Evolutionary conservation across 352 stramenopile species (phyloP).

Genomic region (Phytophthora colocasiae): DNA sequence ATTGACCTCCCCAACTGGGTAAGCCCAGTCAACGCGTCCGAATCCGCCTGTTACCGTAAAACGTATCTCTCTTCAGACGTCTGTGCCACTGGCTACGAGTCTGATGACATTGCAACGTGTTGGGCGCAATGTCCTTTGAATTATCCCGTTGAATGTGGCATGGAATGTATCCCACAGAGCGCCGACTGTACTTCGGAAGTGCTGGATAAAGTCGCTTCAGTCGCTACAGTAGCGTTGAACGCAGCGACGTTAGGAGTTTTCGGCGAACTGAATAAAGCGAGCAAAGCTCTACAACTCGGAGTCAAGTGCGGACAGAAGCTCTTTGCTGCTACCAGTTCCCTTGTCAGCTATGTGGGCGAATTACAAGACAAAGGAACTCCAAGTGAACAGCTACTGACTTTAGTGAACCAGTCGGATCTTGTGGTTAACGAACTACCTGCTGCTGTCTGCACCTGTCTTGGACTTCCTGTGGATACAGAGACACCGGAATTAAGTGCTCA

Average conservation of each 20-base stretch:
- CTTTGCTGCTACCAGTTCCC: slow-evolving; percentile 39
- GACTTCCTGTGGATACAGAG: slow-evolving; percentile 29
- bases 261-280: slow-evolving; percentile 42
- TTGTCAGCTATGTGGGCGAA: slow-evolving; percentile 42
- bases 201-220: slow-evolving; percentile 48
- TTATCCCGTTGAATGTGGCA: slow-evolving; percentile 72
- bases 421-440: slow-evolving; percentile 18
- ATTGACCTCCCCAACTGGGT: slow-evolving; percentile 35
- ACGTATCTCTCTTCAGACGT: slow-evolving; percentile 33
- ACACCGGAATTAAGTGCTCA: slow-evolving; percentile 35
- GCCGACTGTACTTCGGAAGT: slow-evolving; percentile 55
- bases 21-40: slow-evolving; percentile 20
- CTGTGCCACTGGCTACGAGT: slow-evolving; percentile 25
- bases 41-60: slow-evolving; percentile 57
- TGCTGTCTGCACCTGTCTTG: slow-evolving; percentile 55
- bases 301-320: slow-evolving; percentile 43
- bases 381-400: slow-evolving; percentile 42
- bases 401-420: slow-evolving; percentile 38
- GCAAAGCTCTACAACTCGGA: slow-evolving; percentile 47
- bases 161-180: slow-evolving; percentile 73
- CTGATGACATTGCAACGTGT: slow-evolving; percentile 29
- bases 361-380: slow-evolving; percentile 26
- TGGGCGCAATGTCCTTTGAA: slow-evolving; percentile 55
- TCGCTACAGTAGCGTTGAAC: slow-evolving; percentile 57
- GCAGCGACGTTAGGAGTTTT: slow-evolving; percentile 57